Conservation (phyloP, 1,139 yeast species). For the Geotrichum reessii region DNA sequence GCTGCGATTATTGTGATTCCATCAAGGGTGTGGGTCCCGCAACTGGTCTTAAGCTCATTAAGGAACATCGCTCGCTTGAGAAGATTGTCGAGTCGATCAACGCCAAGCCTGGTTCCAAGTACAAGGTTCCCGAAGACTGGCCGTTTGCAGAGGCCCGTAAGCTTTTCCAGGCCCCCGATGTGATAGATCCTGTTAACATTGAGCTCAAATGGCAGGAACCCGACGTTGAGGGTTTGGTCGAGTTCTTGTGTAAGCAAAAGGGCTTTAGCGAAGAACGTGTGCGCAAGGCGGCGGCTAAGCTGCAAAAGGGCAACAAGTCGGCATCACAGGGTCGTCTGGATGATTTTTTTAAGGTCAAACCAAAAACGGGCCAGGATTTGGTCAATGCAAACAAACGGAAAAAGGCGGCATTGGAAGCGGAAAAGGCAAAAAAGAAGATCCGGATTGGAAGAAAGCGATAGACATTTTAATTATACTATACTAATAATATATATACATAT, state of each 20-base stretch:
- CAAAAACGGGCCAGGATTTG: slow-evolving; percentile 33
- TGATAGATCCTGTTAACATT: slow-evolving; percentile 53
- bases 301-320: slow-evolving; percentile 74
- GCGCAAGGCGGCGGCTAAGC: slow-evolving; percentile 75
- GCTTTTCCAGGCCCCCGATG: slow-evolving; percentile 77
- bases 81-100: slow-evolving; percentile 62
- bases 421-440: slow-evolving; percentile 24
- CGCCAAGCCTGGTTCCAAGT: slow-evolving; percentile 59
- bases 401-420: slow-evolving; percentile 25
- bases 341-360: slow-evolving; percentile 76
- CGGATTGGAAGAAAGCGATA: slow-evolving; percentile 14
- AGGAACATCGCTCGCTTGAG: slow-evolving; percentile 78
- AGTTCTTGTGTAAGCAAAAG: slow-evolving; percentile 66
- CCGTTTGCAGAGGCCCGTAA: slow-evolving; percentile 85
- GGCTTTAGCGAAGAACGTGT: slow-evolving; percentile 93
- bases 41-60: slow-evolving; percentile 81
- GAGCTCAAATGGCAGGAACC: slow-evolving; percentile 65
- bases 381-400: slow-evolving; percentile 29
- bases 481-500: no score
- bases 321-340: slow-evolving; percentile 91
- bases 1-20: slow-evolving; percentile 96
- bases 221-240: slow-evolving; percentile 65
- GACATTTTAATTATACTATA: background rate
- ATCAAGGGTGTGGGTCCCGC: slow-evolving; percentile 94
- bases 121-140: slow-evolving; percentile 90